phyloP scores from a whole-genome alignment of 2,329 filamentous ascomycete species.

The Trichophyton rubrum region DNA sequence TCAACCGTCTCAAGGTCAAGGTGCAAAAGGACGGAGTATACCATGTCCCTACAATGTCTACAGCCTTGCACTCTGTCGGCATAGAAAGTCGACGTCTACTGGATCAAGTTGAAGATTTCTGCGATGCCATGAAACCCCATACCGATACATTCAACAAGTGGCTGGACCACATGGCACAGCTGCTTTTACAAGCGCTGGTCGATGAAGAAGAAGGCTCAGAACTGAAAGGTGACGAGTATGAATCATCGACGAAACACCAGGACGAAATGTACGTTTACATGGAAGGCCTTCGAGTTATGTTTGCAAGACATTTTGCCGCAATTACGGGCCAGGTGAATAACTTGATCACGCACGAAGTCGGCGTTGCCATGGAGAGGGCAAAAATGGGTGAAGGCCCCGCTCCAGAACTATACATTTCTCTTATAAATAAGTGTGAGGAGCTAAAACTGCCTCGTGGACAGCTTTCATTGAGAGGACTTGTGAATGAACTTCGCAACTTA shows the following conservation, averaged over 20 bases:
- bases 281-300: slow-evolving; percentile 58
- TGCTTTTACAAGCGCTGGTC: slow-evolving; percentile 62
- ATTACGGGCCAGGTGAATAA: slow-evolving; percentile 66
- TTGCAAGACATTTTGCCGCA: slow-evolving; percentile 66
- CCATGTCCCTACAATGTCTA: slow-evolving; percentile 49
- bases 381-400: slow-evolving; percentile 54
- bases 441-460: slow-evolving; percentile 37
- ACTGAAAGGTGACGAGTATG: slow-evolving; percentile 78
- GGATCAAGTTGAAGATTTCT: slow-evolving; percentile 54
- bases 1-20: slow-evolving; percentile 49
- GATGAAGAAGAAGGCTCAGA: slow-evolving; percentile 69
- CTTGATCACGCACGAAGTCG: slow-evolving; percentile 61
- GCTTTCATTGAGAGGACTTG: slow-evolving; percentile 56
- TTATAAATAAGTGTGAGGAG: slow-evolving; percentile 36
- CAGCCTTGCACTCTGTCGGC: slow-evolving; percentile 45
- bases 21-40: slow-evolving; percentile 45
- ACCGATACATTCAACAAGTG: slow-evolving; percentile 58
- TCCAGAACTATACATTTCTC: slow-evolving; percentile 47
- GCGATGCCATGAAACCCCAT: slow-evolving; percentile 57
- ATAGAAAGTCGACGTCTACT: slow-evolving; percentile 60
- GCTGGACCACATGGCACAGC: slow-evolving; percentile 58
- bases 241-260: slow-evolving; percentile 72
- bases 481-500: slow-evolving; percentile 57
- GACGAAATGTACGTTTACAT: slow-evolving; percentile 84
- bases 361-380: slow-evolving; percentile 48